A percentile compares a stretch with the other conserved stretches of the same genome.
Conservation (phyloP, 257 asterid species). For the Paraleonurus japonicus region DNA sequence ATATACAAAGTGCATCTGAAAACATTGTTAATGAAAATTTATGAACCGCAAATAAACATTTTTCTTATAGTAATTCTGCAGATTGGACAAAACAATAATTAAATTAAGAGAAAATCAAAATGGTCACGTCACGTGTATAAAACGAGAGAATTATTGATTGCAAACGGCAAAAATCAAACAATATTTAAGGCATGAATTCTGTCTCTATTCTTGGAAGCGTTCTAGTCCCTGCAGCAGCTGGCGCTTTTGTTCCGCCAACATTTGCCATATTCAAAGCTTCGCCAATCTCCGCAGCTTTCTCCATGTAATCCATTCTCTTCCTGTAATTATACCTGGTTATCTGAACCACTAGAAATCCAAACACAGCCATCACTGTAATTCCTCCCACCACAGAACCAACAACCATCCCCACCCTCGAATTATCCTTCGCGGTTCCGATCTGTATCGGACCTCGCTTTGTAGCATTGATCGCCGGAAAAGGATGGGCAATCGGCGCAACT, state of each 20-base stretch:
- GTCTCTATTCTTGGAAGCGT: constrained; percentile 41
- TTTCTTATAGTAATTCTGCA: too few relatives aligned
- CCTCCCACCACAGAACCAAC: constrained; percentile 60
- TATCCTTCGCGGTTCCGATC: constrained; percentile 17
- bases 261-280: constrained; percentile 38
- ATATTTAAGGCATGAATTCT: constrained; percentile 33
- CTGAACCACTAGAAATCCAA: constrained; percentile 42
- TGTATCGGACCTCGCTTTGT: neutral
- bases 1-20: too few relatives aligned
- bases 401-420: constrained; percentile 43
- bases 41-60: too few relatives aligned
- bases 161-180: neutral
- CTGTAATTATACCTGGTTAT: constrained; percentile 38
- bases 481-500: constrained; percentile 42
- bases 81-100: too few relatives aligned
- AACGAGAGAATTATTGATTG: neutral
- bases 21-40: too few relatives aligned
- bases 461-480: constrained; percentile 24
- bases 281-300: constrained; percentile 63
- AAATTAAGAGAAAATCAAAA: neutral
- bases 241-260: constrained; percentile 40
- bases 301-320: constrained; percentile 66
- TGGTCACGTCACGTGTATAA: neutral
- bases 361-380: constrained; percentile 35
- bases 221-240: constrained; percentile 43